These are phyloP conservation scores for Phanerodontia chrysosporium DNA, from an alignment of 768 basidiomycete genomes.

Conservation along the genomic window DNA sequence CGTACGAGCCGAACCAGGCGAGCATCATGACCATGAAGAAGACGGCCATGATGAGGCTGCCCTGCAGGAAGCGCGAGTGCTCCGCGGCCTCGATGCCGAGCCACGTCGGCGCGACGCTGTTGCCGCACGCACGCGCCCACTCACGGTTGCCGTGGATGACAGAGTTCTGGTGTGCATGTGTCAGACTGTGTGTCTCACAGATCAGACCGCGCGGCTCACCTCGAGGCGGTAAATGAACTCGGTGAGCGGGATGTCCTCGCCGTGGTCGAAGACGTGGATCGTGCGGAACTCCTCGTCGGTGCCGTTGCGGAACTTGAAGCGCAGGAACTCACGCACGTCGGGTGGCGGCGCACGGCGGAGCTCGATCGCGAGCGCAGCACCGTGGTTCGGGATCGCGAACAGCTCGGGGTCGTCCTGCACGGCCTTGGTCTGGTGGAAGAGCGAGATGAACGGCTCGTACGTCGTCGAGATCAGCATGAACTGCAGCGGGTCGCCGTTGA, in stretches of 20 bases:
- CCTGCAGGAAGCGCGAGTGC: slow-evolving; percentile 24
- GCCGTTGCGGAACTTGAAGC: slow-evolving; percentile 84
- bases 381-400: slow-evolving; percentile 62
- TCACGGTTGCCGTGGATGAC: slow-evolving; percentile 41
- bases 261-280: slow-evolving; percentile 71
- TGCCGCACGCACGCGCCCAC: slow-evolving; percentile 40
- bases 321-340: slow-evolving; percentile 75
- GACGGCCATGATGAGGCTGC: slow-evolving; percentile 29
- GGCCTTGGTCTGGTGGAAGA: slow-evolving; percentile 76
- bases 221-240: slow-evolving; percentile 83
- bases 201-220: slow-evolving; percentile 35
- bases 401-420: slow-evolving; percentile 53
- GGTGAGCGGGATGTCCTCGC: slow-evolving; percentile 73
- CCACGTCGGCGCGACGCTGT: slow-evolving; percentile 10
- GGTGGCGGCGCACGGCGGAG: slow-evolving; percentile 72
- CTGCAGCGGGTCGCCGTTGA: slow-evolving; percentile 75
- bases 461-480: slow-evolving; percentile 75
- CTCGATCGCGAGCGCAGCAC: slow-evolving; percentile 74
- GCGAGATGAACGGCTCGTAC: slow-evolving; percentile 88
- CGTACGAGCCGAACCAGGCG: slow-evolving; percentile 29
- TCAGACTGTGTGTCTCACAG: neutral
- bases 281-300: slow-evolving; percentile 59
- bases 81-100: slow-evolving; percentile 2
- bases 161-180: slow-evolving; percentile 31
- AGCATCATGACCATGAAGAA: slow-evolving; percentile 34